Conservation (phyloP, 495 filamentous ascomycete genomes). For the Parmelia sp. region DNA sequence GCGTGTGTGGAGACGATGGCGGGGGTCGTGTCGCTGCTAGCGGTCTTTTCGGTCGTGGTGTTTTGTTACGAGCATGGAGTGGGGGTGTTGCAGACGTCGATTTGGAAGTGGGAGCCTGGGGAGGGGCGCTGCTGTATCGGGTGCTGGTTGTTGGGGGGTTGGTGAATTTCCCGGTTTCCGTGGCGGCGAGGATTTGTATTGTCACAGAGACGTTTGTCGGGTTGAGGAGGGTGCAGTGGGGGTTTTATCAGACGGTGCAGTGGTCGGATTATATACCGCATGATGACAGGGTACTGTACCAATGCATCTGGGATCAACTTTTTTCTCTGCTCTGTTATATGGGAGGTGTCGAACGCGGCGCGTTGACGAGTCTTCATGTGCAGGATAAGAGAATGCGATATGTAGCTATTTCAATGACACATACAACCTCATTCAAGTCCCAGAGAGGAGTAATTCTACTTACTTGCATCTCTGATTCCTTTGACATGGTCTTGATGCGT, state of each 20-base stretch:
- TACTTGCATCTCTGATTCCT: no score
- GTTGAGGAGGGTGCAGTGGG: constrained; percentile 7
- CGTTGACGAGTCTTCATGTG: no score
- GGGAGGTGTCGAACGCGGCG: no score
- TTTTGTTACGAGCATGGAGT: not conserved
- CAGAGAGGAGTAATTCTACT: no score
- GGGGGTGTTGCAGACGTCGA: not conserved
- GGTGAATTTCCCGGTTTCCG: not conserved
- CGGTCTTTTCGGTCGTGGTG: constrained; percentile 6
- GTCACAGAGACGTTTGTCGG: constrained; percentile 15
- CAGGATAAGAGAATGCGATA: no score
- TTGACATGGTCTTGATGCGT: no score
- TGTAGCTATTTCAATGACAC: no score
- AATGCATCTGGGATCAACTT: no score
- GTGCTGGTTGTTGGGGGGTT: not conserved
- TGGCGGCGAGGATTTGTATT: constrained; percentile 5
- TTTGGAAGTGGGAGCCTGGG: not conserved
- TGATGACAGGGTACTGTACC: no score
- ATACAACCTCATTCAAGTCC: no score
- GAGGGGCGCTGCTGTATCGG: constrained; percentile 2
- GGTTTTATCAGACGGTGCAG: constrained; percentile 17
- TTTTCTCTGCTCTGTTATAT: no score
- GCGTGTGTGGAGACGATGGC: constrained; percentile 5
- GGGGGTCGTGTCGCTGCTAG: constrained; percentile 11
- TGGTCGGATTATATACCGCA: constrained; percentile 14